Base-by-base conservation (phyloP, 2,329 filamentous ascomycete genomes). In the Ascochyta clinopodiicola region DNA sequence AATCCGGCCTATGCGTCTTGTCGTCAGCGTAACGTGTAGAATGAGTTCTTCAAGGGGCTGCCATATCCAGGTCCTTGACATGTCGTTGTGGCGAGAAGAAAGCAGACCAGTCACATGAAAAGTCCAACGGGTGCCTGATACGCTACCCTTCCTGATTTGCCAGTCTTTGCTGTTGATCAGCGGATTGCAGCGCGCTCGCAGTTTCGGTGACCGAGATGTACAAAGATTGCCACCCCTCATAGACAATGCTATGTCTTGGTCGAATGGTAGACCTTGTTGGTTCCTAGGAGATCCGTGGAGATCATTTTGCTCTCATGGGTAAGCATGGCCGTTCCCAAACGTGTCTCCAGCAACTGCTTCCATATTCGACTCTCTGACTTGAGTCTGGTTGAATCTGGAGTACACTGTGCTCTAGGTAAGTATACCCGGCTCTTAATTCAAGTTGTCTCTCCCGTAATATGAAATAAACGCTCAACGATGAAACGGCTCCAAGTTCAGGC, bases 201-300 rank as follows among this genome's bases (percentile, higher is more conserved):
- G 25, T 31, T 19, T 56, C 52, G 52, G 52, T 36, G 37, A 51
- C 52, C 52, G 52, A 51, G 8, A 39, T 17, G 15, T 25, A 34
- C 5, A 24, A 5, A 31, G 15, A 39, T 37, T 35, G 21, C 32
- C 10, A 21, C 24, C 15, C 17, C 13, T 21, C 17, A 34, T 21
- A 4, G 36, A 13, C 37, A 4, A 24, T 24, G 17, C 17, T 17
- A 40, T 17, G 13, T 10, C 19, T 34, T n/a, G n/a, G 3, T 15
- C 15, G 17, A 25, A 7, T 17, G n/a, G 7, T 7, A 17, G n/a
- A 6, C n/a, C n/a, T 6, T 7, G 32, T 35, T 17, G n/a, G 32
- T 17, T 17, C 32, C 8, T 35, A 17, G 5, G 12, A 31, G 35
- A 9, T 3, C 24, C 8, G 32, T 31, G 17, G 24, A 2, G 34